Percentiles rank a stretch among this genome's conserved stretches.
Conservation (phyloP, 2,329 filamentous ascomycete genomes). For the Ilyonectria destructans region DNA sequence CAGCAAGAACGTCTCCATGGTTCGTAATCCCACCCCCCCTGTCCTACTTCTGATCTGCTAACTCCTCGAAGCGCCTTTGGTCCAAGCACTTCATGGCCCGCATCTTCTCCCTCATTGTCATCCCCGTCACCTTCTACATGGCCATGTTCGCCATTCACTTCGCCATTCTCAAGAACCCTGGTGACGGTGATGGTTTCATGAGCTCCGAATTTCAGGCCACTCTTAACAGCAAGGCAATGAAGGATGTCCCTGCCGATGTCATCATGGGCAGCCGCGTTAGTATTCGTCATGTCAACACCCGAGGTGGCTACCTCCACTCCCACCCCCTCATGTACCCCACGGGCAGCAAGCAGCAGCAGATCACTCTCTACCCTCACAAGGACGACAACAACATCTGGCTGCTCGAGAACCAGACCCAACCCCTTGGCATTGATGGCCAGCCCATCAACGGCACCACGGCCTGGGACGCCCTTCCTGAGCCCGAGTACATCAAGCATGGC, state of each 20-base stretch:
- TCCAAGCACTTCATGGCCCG: conserved; percentile 96
- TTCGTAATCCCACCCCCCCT: conserved; percentile 56
- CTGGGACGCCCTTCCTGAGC: conserved; percentile 83
- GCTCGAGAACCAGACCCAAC: conserved; percentile 96
- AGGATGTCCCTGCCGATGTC: conserved; percentile 93
- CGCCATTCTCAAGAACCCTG: conserved; percentile 91
- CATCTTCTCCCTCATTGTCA: conserved; percentile 90
- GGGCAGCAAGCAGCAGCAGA: conserved; percentile 98
- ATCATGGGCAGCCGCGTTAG: conserved; percentile 89
- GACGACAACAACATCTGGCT: conserved; percentile 98
- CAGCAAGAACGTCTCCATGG: conserved; percentile 85
- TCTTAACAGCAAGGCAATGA: conserved; percentile 96
- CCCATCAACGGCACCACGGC: conserved; percentile 85
- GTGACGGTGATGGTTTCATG: conserved; percentile 99
- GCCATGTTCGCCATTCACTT: conserved; percentile 99
- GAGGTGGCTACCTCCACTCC: conserved; percentile 97
- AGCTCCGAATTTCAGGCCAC: conserved; percentile 99
- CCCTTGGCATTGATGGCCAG: conserved; percentile 81
- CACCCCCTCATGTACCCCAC: conserved; percentile 98
- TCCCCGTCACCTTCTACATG: conserved; percentile 93
- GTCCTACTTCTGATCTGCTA: conserved; percentile 25
- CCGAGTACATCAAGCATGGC: conserved; percentile 83
- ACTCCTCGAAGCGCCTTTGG: conserved; percentile 76
- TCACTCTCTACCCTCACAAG: conserved; percentile 98
- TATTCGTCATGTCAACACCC: conserved; percentile 95